Evolutionary conservation across 2,329 filamentous ascomycete species (phyloP).

Genomic region (Corniculantispora saksenae): DNA sequence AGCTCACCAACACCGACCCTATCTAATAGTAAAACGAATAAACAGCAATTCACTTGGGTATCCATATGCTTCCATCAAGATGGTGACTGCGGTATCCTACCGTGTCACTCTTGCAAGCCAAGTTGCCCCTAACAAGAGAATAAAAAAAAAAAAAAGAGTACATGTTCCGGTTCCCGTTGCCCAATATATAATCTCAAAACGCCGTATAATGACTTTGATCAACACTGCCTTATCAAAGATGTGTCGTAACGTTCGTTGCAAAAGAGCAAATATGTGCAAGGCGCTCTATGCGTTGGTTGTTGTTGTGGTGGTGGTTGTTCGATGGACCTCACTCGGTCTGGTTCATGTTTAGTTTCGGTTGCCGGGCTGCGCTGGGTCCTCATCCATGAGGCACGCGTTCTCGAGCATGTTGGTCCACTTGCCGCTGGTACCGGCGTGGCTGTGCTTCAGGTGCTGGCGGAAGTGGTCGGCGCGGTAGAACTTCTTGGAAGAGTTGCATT

Average conservation of each 20-base stretch:
- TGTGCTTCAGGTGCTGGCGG: conserved; percentile 96
- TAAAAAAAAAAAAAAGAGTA: background rate
- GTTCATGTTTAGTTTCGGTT: background rate
- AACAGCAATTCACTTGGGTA: conserved; percentile 15
- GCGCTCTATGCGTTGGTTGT: conserved; percentile 1
- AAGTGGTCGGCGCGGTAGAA: conserved; percentile 98
- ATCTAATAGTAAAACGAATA: conserved; percentile 14
- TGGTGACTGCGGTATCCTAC: conserved; percentile 4
- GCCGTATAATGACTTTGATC: conserved; percentile 18
- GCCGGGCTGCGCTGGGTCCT: conserved; percentile 55
- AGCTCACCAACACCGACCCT: background rate
- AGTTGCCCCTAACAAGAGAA: conserved; percentile 5
- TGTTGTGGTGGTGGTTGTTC: background rate
- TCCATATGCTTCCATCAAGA: conserved; percentile 16
- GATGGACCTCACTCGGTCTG: background rate
- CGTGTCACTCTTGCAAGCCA: conserved; percentile 12
- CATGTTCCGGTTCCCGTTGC: conserved; percentile 6
- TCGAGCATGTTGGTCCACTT: conserved; percentile 99
- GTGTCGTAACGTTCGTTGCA: conserved; percentile 17
- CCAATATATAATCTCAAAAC: conserved; percentile 11
- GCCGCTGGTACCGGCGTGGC: conserved; percentile 90
- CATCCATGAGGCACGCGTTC: conserved; percentile 90
- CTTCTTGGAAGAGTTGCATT: conserved; percentile 98
- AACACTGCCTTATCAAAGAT: conserved; percentile 16
- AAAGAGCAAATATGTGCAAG: conserved; percentile 13